These are phyloP conservation scores for Solanum pennellii DNA, from an alignment of 257 asterid genomes.

Conservation along the genomic window DNA sequence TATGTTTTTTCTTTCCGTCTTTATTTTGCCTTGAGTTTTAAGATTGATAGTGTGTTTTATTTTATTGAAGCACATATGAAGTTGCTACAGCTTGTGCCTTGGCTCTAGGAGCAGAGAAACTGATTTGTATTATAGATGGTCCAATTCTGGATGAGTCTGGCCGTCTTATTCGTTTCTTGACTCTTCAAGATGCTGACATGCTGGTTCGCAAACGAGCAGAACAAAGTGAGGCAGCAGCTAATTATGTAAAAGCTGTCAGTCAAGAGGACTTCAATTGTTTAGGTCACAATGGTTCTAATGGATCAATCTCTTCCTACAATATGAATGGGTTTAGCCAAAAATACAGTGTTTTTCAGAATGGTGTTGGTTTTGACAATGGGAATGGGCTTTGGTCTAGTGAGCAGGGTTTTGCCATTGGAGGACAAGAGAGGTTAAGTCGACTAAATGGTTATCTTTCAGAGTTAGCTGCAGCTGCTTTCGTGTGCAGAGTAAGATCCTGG, in stretches of 20 bases:
- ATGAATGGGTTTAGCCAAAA: constrained; percentile 27
- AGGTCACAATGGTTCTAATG: constrained; percentile 18
- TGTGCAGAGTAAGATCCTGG: constrained; percentile 63
- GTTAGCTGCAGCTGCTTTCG: constrained; percentile 96
- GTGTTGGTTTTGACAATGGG: constrained; percentile 91
- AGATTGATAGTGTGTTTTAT: not conserved
- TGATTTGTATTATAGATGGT: constrained; percentile 82
- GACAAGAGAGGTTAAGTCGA: constrained; percentile 80
- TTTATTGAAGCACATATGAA: constrained; percentile 72
- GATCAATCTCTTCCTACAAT: constrained; percentile 16
- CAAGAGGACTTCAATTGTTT: constrained; percentile 34
- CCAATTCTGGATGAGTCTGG: constrained; percentile 74
- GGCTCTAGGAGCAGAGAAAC: constrained; percentile 91
- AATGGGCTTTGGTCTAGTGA: constrained; percentile 82
- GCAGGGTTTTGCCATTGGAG: constrained; percentile 93
- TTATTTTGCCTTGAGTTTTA: not conserved
- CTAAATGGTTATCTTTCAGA: constrained; percentile 81
- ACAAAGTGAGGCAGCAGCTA: constrained; percentile 88
- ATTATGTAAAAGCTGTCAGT: constrained; percentile 73
- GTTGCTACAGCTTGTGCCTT: constrained; percentile 96
- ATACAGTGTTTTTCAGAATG: constrained; percentile 69
- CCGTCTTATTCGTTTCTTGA: constrained; percentile 61
- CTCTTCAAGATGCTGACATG: constrained; percentile 79
- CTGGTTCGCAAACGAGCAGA: constrained; percentile 65
- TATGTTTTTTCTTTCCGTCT: not conserved